These are phyloP conservation scores for Petunia hybrid DNA, from an alignment of 305 asterid species.

Conservation along the genomic window DNA sequence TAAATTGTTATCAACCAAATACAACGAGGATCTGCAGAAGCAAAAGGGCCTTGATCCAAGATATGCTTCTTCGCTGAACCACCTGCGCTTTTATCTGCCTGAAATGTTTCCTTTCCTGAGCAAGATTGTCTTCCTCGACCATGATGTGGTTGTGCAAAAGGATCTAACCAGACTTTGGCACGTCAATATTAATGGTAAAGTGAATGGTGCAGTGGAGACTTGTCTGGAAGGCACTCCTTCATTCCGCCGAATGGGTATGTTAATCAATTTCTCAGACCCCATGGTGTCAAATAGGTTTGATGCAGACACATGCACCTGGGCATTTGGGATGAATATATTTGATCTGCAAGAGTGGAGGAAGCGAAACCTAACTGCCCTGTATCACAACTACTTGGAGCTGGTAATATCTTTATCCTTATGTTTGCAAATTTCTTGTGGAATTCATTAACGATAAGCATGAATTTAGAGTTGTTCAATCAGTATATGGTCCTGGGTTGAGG, in stretches of 20 bases:
- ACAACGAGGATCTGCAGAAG: constrained; percentile 52
- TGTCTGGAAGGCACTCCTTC: constrained; percentile 70
- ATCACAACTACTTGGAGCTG: constrained; percentile 71
- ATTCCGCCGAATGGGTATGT: constrained; percentile 69
- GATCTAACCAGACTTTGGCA: constrained; percentile 80
- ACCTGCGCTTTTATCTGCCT: constrained; percentile 81
- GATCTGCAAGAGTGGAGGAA: constrained; percentile 82
- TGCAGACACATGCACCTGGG: constrained; percentile 79
- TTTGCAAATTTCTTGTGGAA: constrained; percentile 8
- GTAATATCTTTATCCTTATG: constrained; percentile 48
- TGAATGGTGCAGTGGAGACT: constrained; percentile 85
- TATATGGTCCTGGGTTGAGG: background rate
- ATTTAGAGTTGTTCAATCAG: background rate
- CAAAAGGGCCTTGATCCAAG: constrained; percentile 67
- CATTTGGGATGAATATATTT: constrained; percentile 88
- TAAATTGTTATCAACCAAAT: constrained; percentile 64
- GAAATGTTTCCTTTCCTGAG: constrained; percentile 71
- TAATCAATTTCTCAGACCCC: constrained; percentile 71
- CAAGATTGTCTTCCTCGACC: constrained; percentile 84
- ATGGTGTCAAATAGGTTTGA: constrained; percentile 53
- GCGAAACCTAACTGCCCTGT: constrained; percentile 60
- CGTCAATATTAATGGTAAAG: constrained; percentile 73
- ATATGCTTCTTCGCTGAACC: constrained; percentile 71
- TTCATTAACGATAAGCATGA: background rate
- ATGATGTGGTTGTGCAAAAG: constrained; percentile 85